These are phyloP conservation scores for Arthrobotrys iridis DNA, from an alignment of 2,329 filamentous ascomycete species.

Conservation along the genomic window DNA sequence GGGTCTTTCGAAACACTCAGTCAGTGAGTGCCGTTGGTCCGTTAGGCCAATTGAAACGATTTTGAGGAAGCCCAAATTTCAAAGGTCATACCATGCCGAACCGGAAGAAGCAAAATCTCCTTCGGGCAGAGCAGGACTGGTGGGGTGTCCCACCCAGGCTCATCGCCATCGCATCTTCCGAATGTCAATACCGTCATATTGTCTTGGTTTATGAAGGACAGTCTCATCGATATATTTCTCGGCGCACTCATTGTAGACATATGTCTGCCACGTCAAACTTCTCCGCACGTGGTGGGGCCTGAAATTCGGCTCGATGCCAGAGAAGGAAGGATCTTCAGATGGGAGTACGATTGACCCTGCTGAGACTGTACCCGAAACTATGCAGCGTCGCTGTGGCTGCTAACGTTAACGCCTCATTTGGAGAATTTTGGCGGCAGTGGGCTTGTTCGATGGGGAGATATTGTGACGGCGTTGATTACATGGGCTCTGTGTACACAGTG, in stretches of 20 bases:
- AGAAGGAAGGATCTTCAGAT: conserved; percentile 38
- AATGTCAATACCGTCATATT: conserved; percentile 3
- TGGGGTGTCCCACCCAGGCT: conserved; percentile 17
- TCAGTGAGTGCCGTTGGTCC: conserved; percentile 32
- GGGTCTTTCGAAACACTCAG: conserved; percentile 44
- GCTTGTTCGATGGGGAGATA: not conserved
- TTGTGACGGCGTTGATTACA: too few relatives aligned
- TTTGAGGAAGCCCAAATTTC: not conserved
- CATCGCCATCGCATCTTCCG: conserved; percentile 39
- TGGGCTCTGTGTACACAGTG: too few relatives aligned
- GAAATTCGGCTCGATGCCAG: too few relatives aligned
- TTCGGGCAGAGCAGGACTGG: not conserved
- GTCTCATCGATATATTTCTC: conserved; percentile 4
- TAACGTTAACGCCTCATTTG: not conserved
- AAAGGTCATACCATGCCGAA: conserved; percentile 7
- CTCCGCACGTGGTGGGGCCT: conserved; percentile 40
- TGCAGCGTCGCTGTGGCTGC: not conserved
- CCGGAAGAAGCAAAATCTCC: conserved; percentile 10
- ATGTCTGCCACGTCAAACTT: conserved; percentile 38
- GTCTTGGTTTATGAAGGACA: conserved; percentile 35
- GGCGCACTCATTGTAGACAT: not conserved
- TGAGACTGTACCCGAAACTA: too few relatives aligned
- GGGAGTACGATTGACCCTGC: conserved; percentile 46
- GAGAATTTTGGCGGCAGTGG: not conserved
- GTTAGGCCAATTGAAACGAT: conserved; percentile 22